A percentile compares a stretch with the other conserved stretches of the same genome.
phyloP scores from a whole-genome alignment of 805 yeast genomes.

The Diddensiella santjacobensis region DNA sequence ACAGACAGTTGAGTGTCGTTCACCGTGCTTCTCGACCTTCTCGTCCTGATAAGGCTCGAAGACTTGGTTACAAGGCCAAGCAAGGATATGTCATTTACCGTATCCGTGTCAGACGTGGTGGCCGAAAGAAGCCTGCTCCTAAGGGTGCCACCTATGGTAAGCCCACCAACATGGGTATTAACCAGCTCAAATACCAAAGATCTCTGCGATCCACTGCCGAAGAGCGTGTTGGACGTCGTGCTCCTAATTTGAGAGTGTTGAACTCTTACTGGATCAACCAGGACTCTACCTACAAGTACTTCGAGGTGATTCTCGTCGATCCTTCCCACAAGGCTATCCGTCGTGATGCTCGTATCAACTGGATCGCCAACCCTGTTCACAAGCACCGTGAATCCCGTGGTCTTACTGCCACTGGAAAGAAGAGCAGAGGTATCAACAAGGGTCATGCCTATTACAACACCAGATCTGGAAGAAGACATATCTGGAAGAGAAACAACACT shows the following conservation, averaged over 20 bases:
- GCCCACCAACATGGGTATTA: slow-evolving; percentile 99
- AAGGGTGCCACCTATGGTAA: slow-evolving; percentile 99
- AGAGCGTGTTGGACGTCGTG: slow-evolving; percentile 99
- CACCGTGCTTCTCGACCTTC: slow-evolving; percentile 99
- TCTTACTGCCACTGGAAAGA: slow-evolving; percentile 96
- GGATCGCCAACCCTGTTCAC: slow-evolving; percentile 99
- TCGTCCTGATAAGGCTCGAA: slow-evolving; percentile 99
- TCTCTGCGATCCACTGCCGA: slow-evolving; percentile 97
- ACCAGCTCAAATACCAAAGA: slow-evolving; percentile 99
- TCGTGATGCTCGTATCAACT: slow-evolving; percentile 98
- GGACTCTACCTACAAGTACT: slow-evolving; percentile 99
- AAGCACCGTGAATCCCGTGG: slow-evolving; percentile 99
- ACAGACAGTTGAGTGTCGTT: slow-evolving; percentile 97
- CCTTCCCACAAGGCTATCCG: slow-evolving; percentile 98
- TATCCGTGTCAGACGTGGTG: slow-evolving; percentile 99
- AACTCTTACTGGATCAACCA: slow-evolving; percentile 99
- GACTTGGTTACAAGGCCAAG: slow-evolving; percentile 99
- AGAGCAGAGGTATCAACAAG: slow-evolving; percentile 99
- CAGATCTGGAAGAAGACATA: slow-evolving; percentile 97
- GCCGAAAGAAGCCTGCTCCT: slow-evolving; percentile 99
- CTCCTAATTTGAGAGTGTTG: slow-evolving; percentile 97
- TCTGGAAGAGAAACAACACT: slow-evolving; percentile 99
- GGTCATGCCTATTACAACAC: slow-evolving; percentile 99
- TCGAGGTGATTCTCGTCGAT: slow-evolving; percentile 94
- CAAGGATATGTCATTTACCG: slow-evolving; percentile 99